Evolutionary conservation across 805 yeast genomes (phyloP).

Genomic region (Hermanozyma aechmeae): DNA sequence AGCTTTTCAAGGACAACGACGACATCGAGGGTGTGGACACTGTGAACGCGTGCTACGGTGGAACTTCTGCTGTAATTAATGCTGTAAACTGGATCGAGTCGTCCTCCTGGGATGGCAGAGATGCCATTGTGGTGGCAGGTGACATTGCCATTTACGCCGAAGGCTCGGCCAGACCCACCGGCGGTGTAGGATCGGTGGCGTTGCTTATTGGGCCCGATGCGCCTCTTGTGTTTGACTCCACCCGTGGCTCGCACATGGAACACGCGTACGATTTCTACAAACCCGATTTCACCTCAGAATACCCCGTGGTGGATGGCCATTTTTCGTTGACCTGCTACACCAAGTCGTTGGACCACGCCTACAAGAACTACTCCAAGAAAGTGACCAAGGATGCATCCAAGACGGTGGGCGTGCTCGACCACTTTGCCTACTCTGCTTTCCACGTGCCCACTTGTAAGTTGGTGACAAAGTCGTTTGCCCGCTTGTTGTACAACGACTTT

Average conservation of each 20-base stretch:
- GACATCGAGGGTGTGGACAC: constrained; percentile 97
- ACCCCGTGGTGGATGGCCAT: constrained; percentile 97
- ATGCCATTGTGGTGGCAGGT: constrained; percentile 94
- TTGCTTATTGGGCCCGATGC: constrained; percentile 95
- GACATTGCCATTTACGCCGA: constrained; percentile 95
- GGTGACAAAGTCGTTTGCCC: constrained; percentile 86
- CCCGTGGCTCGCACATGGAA: constrained; percentile 90
- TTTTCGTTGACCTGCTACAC: constrained; percentile 90
- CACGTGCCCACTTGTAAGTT: constrained; percentile 98
- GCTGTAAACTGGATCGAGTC: constrained; percentile 95
- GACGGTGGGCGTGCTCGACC: constrained; percentile 51
- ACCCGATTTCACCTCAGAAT: constrained; percentile 93
- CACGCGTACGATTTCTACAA: constrained; percentile 97
- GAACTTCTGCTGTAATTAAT: constrained; percentile 90
- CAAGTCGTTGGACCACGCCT: constrained; percentile 83
- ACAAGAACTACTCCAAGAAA: constrained; percentile 73
- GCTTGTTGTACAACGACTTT: constrained; percentile 85
- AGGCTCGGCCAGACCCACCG: constrained; percentile 99
- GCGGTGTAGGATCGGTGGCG: constrained; percentile 98
- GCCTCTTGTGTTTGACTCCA: constrained; percentile 83
- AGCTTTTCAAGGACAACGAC: constrained; percentile 76
- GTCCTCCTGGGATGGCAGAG: constrained; percentile 95
- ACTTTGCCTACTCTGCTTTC: constrained; percentile 91
- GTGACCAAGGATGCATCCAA: constrained; percentile 37
- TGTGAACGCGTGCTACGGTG: constrained; percentile 97